phyloP scores from a whole-genome alignment of 106 monocot genomes.

The Dendrobium nobile region DNA sequence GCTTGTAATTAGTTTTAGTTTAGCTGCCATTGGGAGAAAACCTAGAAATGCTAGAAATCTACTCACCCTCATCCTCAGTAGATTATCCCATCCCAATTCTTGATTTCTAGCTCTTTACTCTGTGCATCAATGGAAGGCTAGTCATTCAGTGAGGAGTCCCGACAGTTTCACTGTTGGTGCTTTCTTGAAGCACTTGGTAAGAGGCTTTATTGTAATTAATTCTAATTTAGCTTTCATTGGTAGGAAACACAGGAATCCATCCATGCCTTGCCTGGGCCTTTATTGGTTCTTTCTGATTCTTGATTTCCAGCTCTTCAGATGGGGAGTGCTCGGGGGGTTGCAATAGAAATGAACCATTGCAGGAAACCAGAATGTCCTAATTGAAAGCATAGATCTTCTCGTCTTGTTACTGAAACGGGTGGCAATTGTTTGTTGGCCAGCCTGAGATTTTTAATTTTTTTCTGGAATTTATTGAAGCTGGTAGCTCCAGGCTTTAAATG shows the following conservation, averaged over 20 bases:
- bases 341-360: background rate
- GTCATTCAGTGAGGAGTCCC: too few species aligned
- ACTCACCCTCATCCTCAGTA: background rate
- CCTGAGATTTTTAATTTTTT: background rate
- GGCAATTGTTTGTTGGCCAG: background rate
- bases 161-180: too few species aligned
- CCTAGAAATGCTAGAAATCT: constrained; percentile 2
- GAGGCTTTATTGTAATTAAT: too few species aligned
- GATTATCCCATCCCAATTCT: background rate
- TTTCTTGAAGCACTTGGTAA: too few species aligned
- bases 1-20: constrained; percentile 3
- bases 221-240: background rate
- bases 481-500: background rate
- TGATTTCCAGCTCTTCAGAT: background rate
- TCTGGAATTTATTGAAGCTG: background rate
- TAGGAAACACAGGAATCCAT: background rate
- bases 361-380: background rate
- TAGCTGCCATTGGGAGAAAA: background rate
- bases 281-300: background rate
- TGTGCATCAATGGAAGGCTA: too few species aligned
- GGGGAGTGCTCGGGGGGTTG: too few species aligned
- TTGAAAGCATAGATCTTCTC: background rate
- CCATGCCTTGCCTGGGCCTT: background rate
- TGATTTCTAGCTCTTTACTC: background rate
- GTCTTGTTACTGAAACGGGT: background rate